phyloP scores from a whole-genome alignment of 2,329 filamentous ascomycete genomes.

The Rhinocladiella similis region DNA sequence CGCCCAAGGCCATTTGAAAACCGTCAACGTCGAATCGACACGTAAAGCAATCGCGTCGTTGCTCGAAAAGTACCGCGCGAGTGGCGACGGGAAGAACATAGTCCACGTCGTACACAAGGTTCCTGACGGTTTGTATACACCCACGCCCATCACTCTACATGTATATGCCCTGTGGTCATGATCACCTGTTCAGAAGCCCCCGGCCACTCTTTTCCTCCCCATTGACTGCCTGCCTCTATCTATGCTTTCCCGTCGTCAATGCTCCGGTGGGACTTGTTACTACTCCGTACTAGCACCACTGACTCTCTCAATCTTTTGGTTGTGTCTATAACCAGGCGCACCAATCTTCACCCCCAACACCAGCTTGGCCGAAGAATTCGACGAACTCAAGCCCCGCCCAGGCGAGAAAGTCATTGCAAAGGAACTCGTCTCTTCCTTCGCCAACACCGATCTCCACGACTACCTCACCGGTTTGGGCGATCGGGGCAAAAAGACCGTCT shows the following conservation, averaged over 20 bases:
- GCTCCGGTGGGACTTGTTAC: no score
- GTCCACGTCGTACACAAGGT: constrained; percentile 63
- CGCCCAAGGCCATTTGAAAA: constrained; percentile 56
- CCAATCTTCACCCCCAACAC: constrained; percentile 67
- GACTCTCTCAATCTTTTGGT: no score
- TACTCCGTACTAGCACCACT: no score
- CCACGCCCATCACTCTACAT: neutral
- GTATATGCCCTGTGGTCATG: no score
- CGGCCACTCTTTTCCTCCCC: no score
- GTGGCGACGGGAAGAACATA: constrained; percentile 44
- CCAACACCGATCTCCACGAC: constrained; percentile 59
- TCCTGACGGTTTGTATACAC: constrained; percentile 47
- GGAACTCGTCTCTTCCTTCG: constrained; percentile 59
- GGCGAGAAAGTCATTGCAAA: constrained; percentile 62
- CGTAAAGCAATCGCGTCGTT: constrained; percentile 59
- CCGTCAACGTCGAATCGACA: constrained; percentile 54
- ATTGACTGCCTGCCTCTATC: no score
- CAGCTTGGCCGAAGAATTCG: constrained; percentile 60
- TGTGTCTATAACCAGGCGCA: constrained; percentile 42
- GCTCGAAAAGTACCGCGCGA: constrained; percentile 59
- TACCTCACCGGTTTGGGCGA: constrained; percentile 47
- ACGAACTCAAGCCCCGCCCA: constrained; percentile 55
- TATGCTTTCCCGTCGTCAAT: no score
- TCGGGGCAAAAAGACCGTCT: constrained; percentile 59
- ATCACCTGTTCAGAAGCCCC: no score